Conservation (phyloP, 106 monocot species). For the Iris macrosiphon region DNA sequence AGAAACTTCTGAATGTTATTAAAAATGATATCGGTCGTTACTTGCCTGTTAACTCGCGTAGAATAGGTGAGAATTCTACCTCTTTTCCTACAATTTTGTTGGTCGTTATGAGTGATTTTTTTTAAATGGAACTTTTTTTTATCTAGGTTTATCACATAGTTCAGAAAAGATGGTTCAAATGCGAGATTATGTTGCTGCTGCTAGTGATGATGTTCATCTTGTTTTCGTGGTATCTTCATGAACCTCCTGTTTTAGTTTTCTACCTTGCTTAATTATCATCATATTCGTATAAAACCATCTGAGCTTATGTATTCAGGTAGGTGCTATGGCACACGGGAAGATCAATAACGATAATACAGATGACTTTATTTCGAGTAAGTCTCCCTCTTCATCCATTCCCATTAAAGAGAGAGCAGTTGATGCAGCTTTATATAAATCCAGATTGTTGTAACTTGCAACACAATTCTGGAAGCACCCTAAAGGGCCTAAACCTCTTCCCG, state of each 20-base stretch:
- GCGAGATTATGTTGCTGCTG: conserved; percentile 61
- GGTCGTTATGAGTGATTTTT: background rate
- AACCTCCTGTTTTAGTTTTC: background rate
- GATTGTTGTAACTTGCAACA: too few relatives aligned
- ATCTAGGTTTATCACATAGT: conserved; percentile 80
- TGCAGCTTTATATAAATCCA: too few relatives aligned
- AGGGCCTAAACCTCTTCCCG: too few relatives aligned
- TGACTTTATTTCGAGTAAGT: conserved; percentile 82
- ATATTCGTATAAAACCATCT: too few relatives aligned
- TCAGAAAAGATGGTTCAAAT: conserved; percentile 70
- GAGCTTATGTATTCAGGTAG: conserved; percentile 54
- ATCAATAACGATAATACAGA: conserved; percentile 69
- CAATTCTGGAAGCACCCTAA: too few relatives aligned
- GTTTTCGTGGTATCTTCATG: conserved; percentile 99
- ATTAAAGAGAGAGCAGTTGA: too few relatives aligned
- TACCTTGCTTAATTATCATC: background rate
- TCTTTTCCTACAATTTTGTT: background rate
- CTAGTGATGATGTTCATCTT: conserved; percentile 51
- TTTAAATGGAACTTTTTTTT: background rate
- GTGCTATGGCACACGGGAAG: conserved; percentile 94
- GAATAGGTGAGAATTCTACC: conserved; percentile 52
- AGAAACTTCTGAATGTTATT: conserved; percentile 91
- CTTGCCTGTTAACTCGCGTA: conserved; percentile 74
- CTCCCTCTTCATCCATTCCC: too few relatives aligned
- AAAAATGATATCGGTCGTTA: conserved; percentile 85